A percentile compares a stretch with the other conserved stretches of the same genome.
Conservation (phyloP, 441 rosid species). For the Adansonia gregorii region DNA sequence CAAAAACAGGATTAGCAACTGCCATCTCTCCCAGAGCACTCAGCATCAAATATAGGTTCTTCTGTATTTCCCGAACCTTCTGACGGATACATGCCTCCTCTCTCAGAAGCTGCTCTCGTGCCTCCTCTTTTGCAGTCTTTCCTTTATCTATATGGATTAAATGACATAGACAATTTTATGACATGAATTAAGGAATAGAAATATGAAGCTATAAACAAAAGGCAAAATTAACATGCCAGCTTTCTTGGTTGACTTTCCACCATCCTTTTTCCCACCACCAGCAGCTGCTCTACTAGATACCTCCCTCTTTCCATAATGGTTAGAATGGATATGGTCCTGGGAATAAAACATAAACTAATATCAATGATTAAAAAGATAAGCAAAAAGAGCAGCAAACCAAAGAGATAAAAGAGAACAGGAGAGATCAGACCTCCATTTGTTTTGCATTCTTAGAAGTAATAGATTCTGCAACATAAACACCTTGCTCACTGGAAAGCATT, state of each 20-base stretch:
- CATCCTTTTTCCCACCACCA: constrained; percentile 75
- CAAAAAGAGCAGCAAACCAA: not conserved
- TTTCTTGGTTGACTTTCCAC: constrained; percentile 70
- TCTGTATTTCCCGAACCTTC: constrained; percentile 68
- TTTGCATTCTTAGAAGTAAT: constrained; percentile 69
- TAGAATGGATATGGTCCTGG: constrained; percentile 57
- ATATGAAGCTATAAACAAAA: constrained; percentile 25
- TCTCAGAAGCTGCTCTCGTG: constrained; percentile 85
- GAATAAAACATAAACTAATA: constrained; percentile 29
- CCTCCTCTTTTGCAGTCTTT: constrained; percentile 97
- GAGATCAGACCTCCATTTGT: constrained; percentile 59
- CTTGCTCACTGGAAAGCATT: constrained; percentile 87
- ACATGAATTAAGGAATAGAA: not conserved
- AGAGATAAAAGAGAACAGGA: constrained; percentile 20
- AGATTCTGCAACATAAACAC: constrained; percentile 87
- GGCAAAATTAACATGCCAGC: constrained; percentile 54
- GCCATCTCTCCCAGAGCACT: constrained; percentile 91
- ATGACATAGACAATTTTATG: constrained; percentile 4
- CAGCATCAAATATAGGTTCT: constrained; percentile 74
- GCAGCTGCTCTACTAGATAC: constrained; percentile 61
- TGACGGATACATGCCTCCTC: constrained; percentile 88
- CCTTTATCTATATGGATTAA: constrained; percentile 67
- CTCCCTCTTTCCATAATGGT: constrained; percentile 71
- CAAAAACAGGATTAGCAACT: constrained; percentile 86
- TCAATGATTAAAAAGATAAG: not conserved